Base-by-base conservation (phyloP, 441 rosid genomes). In the Iberis amara region DNA sequence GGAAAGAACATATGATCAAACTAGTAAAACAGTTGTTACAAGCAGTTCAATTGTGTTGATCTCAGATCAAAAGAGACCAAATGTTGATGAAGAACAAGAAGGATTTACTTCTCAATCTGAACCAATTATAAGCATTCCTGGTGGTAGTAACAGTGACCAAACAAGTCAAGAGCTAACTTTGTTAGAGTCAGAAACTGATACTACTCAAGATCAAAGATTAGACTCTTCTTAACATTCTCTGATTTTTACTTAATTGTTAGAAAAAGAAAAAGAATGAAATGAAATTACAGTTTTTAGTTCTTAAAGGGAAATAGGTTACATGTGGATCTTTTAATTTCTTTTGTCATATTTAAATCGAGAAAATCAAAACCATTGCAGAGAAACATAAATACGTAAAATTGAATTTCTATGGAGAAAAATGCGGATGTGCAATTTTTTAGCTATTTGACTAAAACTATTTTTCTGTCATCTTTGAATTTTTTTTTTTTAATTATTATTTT, bases 1-100 rank as follows among this genome's bases (percentile, higher is more conserved):
- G 23, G 62, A 64, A 42, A 56, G 72, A 39, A 39, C 59, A n/a
- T 11, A 44, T 26, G 65, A 42, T 44, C 60, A 69, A 28, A 39
- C 42, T n/a, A 44, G n/a, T 13, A 75, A 78, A 53, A 57, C 67
- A 45, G 68, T 50, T 5, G 42, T 14, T 12, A 69, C 61, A 26
- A 75, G 76, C 39, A 72, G 68, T 11, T 52, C 90, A 0, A 18
- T 76, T 41, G 61, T 76, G 32, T 52, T 77, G 28, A 36, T 71
- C 39, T 64, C 82, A 2, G 71, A 80, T 23, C 75, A 70, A 36
- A 47, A 65, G 61, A 59, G 47, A 43, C 31, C 62, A 9, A 24
- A 24, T 76, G 32, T 52, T 76, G 28, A 36, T 69, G 8, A 8
- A 30, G 33, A 7, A 30, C 6, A 6, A 30, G 68, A 52, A 47